These are phyloP conservation scores for Epithemia pelagica DNA, from an alignment of 108 stramenopile species.

Conservation along the genomic window DNA sequence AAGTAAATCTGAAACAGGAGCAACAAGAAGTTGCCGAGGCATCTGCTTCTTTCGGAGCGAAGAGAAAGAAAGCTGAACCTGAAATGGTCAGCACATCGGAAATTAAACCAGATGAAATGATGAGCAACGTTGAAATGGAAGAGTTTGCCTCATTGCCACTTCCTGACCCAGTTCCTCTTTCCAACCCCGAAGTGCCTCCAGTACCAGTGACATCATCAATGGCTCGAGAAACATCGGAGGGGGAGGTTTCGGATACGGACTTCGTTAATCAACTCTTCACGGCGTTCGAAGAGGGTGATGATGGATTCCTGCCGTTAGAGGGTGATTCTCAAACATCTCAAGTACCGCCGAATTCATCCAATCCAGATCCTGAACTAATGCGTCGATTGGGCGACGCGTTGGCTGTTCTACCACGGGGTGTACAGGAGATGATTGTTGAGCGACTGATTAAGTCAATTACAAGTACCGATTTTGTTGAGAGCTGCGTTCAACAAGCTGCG, in stretches of 20 bases:
- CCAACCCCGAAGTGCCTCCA: constrained; percentile 1
- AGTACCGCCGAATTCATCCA: constrained; percentile 10
- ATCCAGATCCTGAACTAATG: constrained; percentile 70
- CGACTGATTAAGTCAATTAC: constrained; percentile 66
- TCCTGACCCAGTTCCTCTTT: constrained; percentile 4
- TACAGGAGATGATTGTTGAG: constrained; percentile 77
- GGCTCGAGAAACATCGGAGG: constrained; percentile 17
- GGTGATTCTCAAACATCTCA: not conserved
- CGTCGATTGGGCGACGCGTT: constrained; percentile 69
- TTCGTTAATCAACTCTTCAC: constrained; percentile 59
- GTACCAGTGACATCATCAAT: not conserved
- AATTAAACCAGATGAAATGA: constrained; percentile 22
- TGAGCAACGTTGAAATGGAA: constrained; percentile 15
- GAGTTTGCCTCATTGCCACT: constrained; percentile 5
- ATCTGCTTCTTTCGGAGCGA: constrained; percentile 6
- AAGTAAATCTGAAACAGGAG: constrained; percentile 46
- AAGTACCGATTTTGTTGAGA: constrained; percentile 19
- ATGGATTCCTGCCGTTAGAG: not conserved
- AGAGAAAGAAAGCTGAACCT: constrained; percentile 8
- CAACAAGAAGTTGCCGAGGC: constrained; percentile 2
- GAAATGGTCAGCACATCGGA: not conserved
- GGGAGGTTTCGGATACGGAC: constrained; percentile 27
- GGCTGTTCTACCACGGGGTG: constrained; percentile 52
- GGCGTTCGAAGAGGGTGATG: constrained; percentile 25
- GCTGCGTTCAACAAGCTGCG: constrained; percentile 6